phyloP scores from a whole-genome alignment of 1,284 basidiomycete species.

The Porphyrellus sp. region DNA sequence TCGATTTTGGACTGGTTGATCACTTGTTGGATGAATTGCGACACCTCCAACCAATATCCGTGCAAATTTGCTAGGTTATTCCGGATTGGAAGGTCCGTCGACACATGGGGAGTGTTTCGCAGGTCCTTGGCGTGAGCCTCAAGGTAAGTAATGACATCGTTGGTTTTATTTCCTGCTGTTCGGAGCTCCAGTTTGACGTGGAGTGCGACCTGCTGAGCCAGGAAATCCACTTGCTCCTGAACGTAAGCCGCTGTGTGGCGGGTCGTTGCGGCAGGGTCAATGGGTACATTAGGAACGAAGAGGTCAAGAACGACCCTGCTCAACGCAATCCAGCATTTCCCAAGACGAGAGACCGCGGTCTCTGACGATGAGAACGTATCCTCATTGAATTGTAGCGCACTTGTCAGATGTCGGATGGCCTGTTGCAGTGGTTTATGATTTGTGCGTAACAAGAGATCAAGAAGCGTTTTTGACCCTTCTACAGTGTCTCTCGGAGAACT shows the following conservation, averaged over 20 bases:
- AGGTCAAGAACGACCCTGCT: constrained; percentile 62
- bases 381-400: constrained; percentile 3
- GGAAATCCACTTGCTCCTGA: constrained; percentile 43
- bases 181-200: constrained; percentile 57
- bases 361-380: constrained; percentile 1
- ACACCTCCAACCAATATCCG: constrained; percentile 80
- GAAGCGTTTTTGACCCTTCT: constrained; percentile 15
- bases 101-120: constrained; percentile 21
- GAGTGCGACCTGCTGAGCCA: constrained; percentile 54
- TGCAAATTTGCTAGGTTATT: constrained; percentile 62
- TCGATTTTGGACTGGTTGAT: constrained; percentile 47
- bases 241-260: constrained; percentile 53
- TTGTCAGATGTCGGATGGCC: constrained; percentile 22
- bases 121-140: constrained; percentile 38
- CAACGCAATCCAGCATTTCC: constrained; percentile 65
- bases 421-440: constrained; percentile 27
- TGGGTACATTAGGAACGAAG: constrained; percentile 82
- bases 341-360: constrained; percentile 36
- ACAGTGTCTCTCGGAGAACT: constrained; percentile 1
- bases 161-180: constrained; percentile 62
- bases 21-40: constrained; percentile 64
- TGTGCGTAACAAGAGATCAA: constrained; percentile 19
- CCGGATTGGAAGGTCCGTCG: constrained; percentile 35
- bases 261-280: constrained; percentile 82
- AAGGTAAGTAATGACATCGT: constrained; percentile 48